Percentiles rank a stretch among this genome's conserved stretches.
These are phyloP conservation scores for Cryptococcus deneoformans DNA, from an alignment of 1,284 basidiomycete genomes.

Conservation along the genomic window DNA sequence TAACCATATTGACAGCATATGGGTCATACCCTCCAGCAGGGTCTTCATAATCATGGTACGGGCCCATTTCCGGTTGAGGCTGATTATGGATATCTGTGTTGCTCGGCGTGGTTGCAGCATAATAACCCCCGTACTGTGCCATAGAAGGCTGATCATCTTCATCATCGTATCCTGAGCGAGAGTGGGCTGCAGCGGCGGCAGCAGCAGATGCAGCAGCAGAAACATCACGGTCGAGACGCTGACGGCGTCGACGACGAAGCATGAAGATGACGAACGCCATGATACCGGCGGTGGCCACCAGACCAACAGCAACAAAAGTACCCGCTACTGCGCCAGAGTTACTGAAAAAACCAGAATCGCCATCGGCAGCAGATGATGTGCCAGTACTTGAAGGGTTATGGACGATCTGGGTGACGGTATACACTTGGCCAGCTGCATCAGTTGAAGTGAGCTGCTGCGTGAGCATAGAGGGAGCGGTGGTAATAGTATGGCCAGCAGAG, in stretches of 20 bases:
- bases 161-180: conserved; percentile 45
- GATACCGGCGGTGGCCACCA: conserved; percentile 43
- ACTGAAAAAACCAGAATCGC: conserved; percentile 43
- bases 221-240: conserved; percentile 50
- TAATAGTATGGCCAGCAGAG: conserved; percentile 8
- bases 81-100: conserved; percentile 28
- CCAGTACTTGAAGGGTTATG: conserved; percentile 31
- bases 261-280: conserved; percentile 45
- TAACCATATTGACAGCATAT: conserved; percentile 38
- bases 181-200: conserved; percentile 43
- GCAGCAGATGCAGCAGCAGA: conserved; percentile 47
- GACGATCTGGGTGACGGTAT: conserved; percentile 42
- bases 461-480: conserved; percentile 21
- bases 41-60: conserved; percentile 43
- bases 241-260: conserved; percentile 44
- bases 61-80: conserved; percentile 26
- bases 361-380: conserved; percentile 13
- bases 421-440: conserved; percentile 20
- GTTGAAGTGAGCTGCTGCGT: conserved; percentile 23
- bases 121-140: conserved; percentile 48
- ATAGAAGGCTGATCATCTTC: conserved; percentile 41
- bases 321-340: conserved; percentile 51
- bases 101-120: conserved; percentile 27
- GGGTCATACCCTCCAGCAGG: conserved; percentile 44
- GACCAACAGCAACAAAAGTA: conserved; percentile 50